Evolutionary conservation across 768 basidiomycete genomes (phyloP).

Genomic region (Flagelloscypha sp.): DNA sequence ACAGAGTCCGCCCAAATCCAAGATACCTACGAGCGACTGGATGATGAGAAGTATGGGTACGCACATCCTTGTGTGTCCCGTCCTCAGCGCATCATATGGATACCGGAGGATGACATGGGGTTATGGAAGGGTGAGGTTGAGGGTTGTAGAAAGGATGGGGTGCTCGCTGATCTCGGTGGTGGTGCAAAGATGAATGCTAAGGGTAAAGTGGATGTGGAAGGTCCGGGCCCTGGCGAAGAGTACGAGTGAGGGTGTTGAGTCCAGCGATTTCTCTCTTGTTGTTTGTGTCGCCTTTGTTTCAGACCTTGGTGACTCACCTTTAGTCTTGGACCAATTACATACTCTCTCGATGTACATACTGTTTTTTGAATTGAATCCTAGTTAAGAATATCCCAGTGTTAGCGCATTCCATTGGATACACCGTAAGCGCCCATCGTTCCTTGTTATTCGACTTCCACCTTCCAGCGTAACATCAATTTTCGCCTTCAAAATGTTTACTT

Average conservation of each 20-base stretch:
- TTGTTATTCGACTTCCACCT: no score
- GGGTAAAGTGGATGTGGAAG: constrained; percentile 49
- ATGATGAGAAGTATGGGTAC: constrained; percentile 57
- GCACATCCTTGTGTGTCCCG: constrained; percentile 74
- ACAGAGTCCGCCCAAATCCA: constrained; percentile 8
- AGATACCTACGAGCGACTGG: constrained; percentile 8
- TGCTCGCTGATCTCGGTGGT: constrained; percentile 35
- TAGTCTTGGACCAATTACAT: no score
- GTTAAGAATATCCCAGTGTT: no score
- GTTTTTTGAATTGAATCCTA: no score
- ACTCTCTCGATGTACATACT: no score
- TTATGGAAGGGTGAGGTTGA: constrained; percentile 57
- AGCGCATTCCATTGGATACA: no score
- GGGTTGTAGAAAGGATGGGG: constrained; percentile 42
- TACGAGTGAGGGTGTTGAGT: no score
- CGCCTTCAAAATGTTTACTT: no score
- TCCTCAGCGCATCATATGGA: constrained; percentile 77
- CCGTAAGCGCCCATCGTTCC: no score
- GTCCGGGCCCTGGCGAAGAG: constrained; percentile 31
- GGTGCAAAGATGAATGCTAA: constrained; percentile 53
- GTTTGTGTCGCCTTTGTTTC: background rate
- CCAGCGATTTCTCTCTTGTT: background rate
- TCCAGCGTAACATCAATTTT: no score
- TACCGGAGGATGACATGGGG: constrained; percentile 68
- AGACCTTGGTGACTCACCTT: no score